Evolutionary conservation across 2,329 filamentous ascomycete genomes (phyloP), one percentile per base, ranked within the genome.

Genomic region (Zymoseptoria crescenta): DNA sequence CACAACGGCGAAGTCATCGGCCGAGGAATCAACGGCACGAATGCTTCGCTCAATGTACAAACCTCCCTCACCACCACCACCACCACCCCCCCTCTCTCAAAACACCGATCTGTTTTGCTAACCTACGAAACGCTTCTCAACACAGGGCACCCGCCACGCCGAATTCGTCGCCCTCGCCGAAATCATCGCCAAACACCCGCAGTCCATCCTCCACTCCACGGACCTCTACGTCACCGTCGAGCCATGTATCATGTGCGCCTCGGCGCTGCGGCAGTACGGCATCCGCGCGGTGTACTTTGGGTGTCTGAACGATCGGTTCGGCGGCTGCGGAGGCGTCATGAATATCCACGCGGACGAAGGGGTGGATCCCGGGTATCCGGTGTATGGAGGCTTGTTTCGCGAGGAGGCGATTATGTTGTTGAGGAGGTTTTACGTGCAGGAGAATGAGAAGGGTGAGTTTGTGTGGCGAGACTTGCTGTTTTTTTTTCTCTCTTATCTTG

Each of bases 231-330:
- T 99, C 54, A 99, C 94, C 0, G 93, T 99, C 56, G 95, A 99
- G 76, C 94, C 94, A 4, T 99, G 94, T 74, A 91, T 99, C 77
- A 99, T 99, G 94, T 99, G 94, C 72, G 94, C 94, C 10, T 95
- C 91, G 6, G 85, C 95, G 56, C 81, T 99, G 55, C 85, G 91
- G 55, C 95, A 99, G 74, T 87, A 95, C 64, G 84, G 86, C 13
- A 91, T 99, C 74, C 84, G 88, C 62, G 88, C 87, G 65, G 94
- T 99, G 30, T 97, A 93, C 74, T 99, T 94, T 74, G 95, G 94
- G 4, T 96, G 92, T 60, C 85, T 89, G 68, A 99, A 99, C 73
- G 94, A 99, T 77, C 89, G 95, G 59, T 99, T 99, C 76, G 94
- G 94, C 7, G 94, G 95, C 30, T 96, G 91, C 16, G 94, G 94